These are phyloP conservation scores for Hortiboletus rubellus DNA, from an alignment of 1,284 basidiomycete genomes.

Conservation along the genomic window DNA sequence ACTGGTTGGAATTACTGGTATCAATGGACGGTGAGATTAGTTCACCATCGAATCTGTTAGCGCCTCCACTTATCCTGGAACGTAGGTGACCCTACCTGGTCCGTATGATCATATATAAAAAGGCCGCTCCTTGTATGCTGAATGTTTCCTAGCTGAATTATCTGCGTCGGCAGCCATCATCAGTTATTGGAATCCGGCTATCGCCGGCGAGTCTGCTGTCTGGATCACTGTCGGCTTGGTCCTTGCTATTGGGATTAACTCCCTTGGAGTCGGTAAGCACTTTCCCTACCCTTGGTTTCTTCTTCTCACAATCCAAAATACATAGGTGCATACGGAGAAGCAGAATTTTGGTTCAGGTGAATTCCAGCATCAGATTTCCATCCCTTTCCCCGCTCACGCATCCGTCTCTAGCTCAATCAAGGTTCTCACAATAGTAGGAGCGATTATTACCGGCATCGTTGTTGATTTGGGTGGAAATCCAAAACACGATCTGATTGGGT, in stretches of 20 bases:
- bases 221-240: conserved; percentile 67
- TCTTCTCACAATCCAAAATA: conserved; percentile 6
- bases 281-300: background rate
- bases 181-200: conserved; percentile 53
- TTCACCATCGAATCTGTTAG: background rate
- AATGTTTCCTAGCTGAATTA: conserved; percentile 49
- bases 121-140: background rate
- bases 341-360: conserved; percentile 50
- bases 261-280: conserved; percentile 47
- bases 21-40: conserved; percentile 52
- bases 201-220: conserved; percentile 48
- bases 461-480: conserved; percentile 46
- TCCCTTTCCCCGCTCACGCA: background rate
- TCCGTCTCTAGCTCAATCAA: conserved; percentile 39
- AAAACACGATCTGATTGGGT: conserved; percentile 39
- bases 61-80: background rate
- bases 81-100: conserved; percentile 33
- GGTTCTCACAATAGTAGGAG: conserved; percentile 40
- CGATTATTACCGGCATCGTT: conserved; percentile 46
- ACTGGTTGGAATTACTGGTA: conserved; percentile 73
- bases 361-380: background rate
- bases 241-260: conserved; percentile 63
- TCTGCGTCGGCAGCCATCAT: conserved; percentile 65
- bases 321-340: conserved; percentile 47
- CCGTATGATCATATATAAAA: background rate